These are phyloP conservation scores for Paecilomyces sp. DNA, from an alignment of 2,329 filamentous ascomycete genomes.

Conservation along the genomic window DNA sequence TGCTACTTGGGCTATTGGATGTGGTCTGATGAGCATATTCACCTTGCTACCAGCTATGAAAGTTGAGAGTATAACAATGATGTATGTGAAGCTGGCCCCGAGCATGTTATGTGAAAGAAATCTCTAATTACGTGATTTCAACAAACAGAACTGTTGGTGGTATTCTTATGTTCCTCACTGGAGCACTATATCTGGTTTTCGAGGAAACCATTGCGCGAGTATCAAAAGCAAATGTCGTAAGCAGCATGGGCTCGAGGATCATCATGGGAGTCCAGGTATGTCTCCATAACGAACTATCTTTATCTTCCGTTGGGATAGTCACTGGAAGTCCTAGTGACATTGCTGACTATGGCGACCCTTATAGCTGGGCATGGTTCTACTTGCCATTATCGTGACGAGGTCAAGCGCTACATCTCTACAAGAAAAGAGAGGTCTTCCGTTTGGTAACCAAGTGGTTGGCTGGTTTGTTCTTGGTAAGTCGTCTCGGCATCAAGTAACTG, in stretches of 20 bases:
- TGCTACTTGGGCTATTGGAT: conserved; percentile 67
- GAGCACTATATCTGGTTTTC: conserved; percentile 70
- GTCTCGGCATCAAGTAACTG: too few species aligned
- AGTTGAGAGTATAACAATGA: conserved; percentile 64
- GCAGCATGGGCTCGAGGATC: conserved; percentile 28
- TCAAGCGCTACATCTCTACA: conserved; percentile 82
- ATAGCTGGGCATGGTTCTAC: conserved; percentile 65
- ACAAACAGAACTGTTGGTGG: conserved; percentile 62
- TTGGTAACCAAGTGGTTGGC: conserved; percentile 80
- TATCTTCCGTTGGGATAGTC: neutral
- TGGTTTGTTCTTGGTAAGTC: conserved; percentile 68
- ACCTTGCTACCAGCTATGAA: conserved; percentile 85
- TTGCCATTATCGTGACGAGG: conserved; percentile 79
- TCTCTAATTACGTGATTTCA: neutral
- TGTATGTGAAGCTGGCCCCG: conserved; percentile 47
- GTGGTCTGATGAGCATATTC: conserved; percentile 79
- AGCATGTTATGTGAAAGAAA: neutral
- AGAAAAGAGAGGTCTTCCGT: conserved; percentile 73
- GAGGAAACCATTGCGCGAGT: conserved; percentile 56
- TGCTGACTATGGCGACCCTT: neutral
- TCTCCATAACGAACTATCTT: neutral
- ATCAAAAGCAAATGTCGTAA: conserved; percentile 19
- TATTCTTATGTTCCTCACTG: conserved; percentile 66
- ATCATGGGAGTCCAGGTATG: conserved; percentile 42
- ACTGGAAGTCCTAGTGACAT: neutral